Evolutionary conservation across 371 early-diverging fungal species (phyloP), one percentile per base, ranked within the genome.

Genomic region (Coemansia sp.): DNA sequence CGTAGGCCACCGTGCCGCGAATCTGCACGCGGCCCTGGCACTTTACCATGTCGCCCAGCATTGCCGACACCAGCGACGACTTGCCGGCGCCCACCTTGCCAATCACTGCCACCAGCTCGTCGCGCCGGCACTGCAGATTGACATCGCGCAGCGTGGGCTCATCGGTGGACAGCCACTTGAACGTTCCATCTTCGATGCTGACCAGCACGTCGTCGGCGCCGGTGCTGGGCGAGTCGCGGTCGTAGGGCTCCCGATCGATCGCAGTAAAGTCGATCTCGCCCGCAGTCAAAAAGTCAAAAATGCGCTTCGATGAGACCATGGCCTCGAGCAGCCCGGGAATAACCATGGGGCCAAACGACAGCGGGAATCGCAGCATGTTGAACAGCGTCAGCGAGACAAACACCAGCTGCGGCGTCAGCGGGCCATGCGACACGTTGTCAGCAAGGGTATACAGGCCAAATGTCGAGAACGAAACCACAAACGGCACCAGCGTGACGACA

Each of bases 361-460:
- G 78, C 48, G 97, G 97, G 85, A 93, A 93, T 68, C 90, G 92
- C n/a, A 98, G 82, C 63, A 96, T 81, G 77, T 94, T 94, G 84
- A 98, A 95, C 10, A 97, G 83, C 1, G 95, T 80, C 61, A 98
- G 84, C 24, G 95, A 84, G 2, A 94, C 91, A 78, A 96, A 97
- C 0, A 93, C 91, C 64, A 86, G 78, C 46, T 85, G 85, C 10
- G 90, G 83, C 0, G 88, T 90, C 76, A 95, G 78, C 4, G 89
- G 88, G 37, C 79, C 79, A 39, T 67, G 79, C 42, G 79, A 77
- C 16, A 69, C 54, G 56, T 77, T 80, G 46, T 79, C 72, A 12
- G 86, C 78, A 24, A 84, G 57, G n/a, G 84, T 81, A 63, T 92
- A 95, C 2, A 91, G 80, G 0, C 88, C 84, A 83, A 95, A 96